Base-by-base conservation (phyloP, 2,329 filamentous ascomycete genomes). In the Tolypocladium ophioglossoides region DNA sequence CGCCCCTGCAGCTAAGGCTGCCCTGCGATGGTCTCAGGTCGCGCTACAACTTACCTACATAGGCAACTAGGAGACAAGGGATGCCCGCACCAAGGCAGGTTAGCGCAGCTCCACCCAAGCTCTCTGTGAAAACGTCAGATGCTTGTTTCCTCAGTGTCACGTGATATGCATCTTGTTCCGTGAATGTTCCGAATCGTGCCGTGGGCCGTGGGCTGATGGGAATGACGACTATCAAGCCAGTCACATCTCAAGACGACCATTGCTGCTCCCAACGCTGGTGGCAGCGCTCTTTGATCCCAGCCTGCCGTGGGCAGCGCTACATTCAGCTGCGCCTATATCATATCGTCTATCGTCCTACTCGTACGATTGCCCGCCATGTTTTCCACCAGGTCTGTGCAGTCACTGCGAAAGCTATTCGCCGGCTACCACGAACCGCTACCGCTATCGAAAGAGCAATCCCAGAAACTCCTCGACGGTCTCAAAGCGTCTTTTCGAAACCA, bases 401-500 rank as follows among this genome's bases (percentile, higher is more conserved):
- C 70, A 24, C 59, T 72, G 34, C 70, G 70, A 56, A 69, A 69
- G 54, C 67, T 72, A 48, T 72, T 72, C 59, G 68, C 69, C 24
- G 66, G 68, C 49, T 72, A 72, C 53, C 78, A 82, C 62, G 77
- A 80, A 50, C 79, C 79, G 8, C 66, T 78, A 2, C 73, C 77
- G 1, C 68, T 83, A 40, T 77, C 70, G 47, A 67, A 70, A 46
- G 71, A 73, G 53, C 77, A 82, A 54, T 77, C 78, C 30, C 73
- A 78, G 57, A 76, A 77, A 60, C 74, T 83, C 10, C 77, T 83
- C 57, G 72, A 80, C 53, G 73, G 74, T 37, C 72, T 84, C 52
- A 83, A 80, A 51, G 67, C 71, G 7, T 82, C 79, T 2, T 84
- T 84, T 63, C 75, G 80, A 52, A 73, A 73, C 53, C 76, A 81